Evolutionary conservation across 1,139 yeast species (phyloP).

Genomic region (Geotrichum candidum): DNA sequence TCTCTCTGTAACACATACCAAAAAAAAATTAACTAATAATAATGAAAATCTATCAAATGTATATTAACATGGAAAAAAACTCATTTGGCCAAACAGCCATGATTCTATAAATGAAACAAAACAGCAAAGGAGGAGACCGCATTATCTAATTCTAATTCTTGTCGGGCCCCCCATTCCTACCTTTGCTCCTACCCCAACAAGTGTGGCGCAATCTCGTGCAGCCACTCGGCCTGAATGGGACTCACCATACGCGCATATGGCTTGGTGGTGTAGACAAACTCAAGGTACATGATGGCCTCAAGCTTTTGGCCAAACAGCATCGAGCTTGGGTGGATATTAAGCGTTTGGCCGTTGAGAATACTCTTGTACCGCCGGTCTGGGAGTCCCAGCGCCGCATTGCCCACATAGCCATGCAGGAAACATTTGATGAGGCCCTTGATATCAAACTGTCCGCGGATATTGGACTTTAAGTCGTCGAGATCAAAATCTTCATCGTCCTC

Average conservation of each 20-base stretch:
- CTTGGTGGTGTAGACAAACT: constrained; percentile 86
- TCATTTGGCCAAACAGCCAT: too few relatives aligned
- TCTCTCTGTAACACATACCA: too few relatives aligned
- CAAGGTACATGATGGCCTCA: constrained; percentile 91
- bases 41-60: too few relatives aligned
- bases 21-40: too few relatives aligned
- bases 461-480: constrained; percentile 16
- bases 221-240: constrained; percentile 78
- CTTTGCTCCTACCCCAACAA: constrained; percentile 2
- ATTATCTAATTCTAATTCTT: background rate
- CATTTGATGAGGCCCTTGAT: constrained; percentile 57
- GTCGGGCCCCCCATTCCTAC: background rate
- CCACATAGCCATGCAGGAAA: constrained; percentile 73
- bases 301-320: constrained; percentile 72
- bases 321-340: constrained; percentile 90
- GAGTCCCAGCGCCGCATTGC: constrained; percentile 88
- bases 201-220: constrained; percentile 77
- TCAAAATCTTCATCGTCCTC: constrained; percentile 17
- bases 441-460: constrained; percentile 35
- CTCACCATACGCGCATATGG: constrained; percentile 90
- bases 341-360: constrained; percentile 52
- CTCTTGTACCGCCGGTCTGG: constrained; percentile 93
- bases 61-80: too few relatives aligned
- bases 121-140: too few relatives aligned
- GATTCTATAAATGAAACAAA: too few relatives aligned